Conservation (phyloP, 164 flowering plant genomes). For the Chloranthus sessilifolius region DNA sequence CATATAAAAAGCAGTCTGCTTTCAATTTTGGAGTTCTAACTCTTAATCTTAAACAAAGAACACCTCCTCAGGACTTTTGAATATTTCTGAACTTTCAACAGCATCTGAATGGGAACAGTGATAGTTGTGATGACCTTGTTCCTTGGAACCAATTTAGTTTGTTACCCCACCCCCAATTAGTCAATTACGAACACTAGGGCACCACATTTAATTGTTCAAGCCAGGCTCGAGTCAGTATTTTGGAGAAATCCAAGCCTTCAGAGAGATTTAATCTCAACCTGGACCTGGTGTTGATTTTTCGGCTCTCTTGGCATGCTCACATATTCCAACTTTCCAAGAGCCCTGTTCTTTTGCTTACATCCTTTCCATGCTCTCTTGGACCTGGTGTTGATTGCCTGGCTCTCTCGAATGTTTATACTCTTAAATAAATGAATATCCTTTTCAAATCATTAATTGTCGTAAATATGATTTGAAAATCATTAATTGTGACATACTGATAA, state of each 20-base stretch:
- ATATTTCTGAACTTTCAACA: too few species aligned
- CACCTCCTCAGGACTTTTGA: too few species aligned
- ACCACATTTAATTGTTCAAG: constrained; percentile 29
- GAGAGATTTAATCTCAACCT: constrained; percentile 30
- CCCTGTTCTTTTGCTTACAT: constrained; percentile 30
- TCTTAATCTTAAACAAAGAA: too few species aligned
- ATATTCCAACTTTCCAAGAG: constrained; percentile 30
- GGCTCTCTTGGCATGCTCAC: constrained; percentile 35
- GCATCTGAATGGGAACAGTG: constrained; percentile 38
- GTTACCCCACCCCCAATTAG: constrained; percentile 49
- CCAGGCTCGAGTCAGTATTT: constrained; percentile 27
- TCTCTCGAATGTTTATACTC: constrained; percentile 29
- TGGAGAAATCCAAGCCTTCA: constrained; percentile 31
- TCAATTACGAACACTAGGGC: constrained; percentile 37
- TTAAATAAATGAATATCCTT: constrained; percentile 10
- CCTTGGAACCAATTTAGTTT: constrained; percentile 40
- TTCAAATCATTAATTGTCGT: not conserved
- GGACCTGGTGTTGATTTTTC: constrained; percentile 31
- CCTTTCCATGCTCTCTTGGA: constrained; percentile 31
- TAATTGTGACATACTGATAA: not conserved
- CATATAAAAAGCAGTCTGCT: too few species aligned
- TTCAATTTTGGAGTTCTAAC: too few species aligned
- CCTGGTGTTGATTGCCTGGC: constrained; percentile 27
- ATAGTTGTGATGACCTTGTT: constrained; percentile 45
- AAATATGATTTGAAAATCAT: too few species aligned